These are phyloP conservation scores for Elymus sibiricus DNA, from an alignment of 176 grass and related monocot genomes.

Conservation along the genomic window DNA sequence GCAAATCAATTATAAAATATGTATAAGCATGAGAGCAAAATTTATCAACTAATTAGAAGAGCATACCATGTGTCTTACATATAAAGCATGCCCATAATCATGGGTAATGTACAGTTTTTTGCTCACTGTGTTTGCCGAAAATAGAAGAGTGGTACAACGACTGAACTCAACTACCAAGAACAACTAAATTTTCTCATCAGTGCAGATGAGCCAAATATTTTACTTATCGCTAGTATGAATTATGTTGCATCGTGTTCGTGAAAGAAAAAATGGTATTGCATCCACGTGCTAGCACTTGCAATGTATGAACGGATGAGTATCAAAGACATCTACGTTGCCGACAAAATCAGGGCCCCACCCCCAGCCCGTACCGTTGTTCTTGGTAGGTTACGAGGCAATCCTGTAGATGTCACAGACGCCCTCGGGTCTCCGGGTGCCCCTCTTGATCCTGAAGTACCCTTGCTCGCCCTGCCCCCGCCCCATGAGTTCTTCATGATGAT, in stretches of 20 bases:
- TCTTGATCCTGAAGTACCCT: slow-evolving; percentile 76
- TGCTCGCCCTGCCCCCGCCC: slow-evolving; percentile 62
- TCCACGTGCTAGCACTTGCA: background rate
- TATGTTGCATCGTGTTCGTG: background rate
- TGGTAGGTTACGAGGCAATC: slow-evolving; percentile 74
- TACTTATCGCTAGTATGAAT: background rate
- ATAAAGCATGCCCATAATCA: too few relatives aligned
- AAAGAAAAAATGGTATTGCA: background rate
- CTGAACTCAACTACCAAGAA: background rate
- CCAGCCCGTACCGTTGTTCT: slow-evolving; percentile 12
- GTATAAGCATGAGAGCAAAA: too few relatives aligned
- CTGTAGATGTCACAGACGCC: slow-evolving; percentile 65
- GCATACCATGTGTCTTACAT: too few relatives aligned
- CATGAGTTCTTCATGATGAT: slow-evolving; percentile 83
- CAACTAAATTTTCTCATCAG: background rate
- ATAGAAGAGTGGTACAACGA: background rate
- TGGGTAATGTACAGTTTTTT: too few relatives aligned
- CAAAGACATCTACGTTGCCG: slow-evolving; percentile 13
- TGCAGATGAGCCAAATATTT: background rate
- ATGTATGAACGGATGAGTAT: slow-evolving; percentile 19
- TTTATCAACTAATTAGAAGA: too few relatives aligned
- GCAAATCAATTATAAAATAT: too few relatives aligned
- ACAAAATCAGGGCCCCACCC: slow-evolving; percentile 27
- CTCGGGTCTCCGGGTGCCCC: slow-evolving; percentile 56
- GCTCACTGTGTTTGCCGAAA: background rate